Conservation (phyloP, 2,329 filamentous ascomycete species). For the Aspergillus sp. region DNA sequence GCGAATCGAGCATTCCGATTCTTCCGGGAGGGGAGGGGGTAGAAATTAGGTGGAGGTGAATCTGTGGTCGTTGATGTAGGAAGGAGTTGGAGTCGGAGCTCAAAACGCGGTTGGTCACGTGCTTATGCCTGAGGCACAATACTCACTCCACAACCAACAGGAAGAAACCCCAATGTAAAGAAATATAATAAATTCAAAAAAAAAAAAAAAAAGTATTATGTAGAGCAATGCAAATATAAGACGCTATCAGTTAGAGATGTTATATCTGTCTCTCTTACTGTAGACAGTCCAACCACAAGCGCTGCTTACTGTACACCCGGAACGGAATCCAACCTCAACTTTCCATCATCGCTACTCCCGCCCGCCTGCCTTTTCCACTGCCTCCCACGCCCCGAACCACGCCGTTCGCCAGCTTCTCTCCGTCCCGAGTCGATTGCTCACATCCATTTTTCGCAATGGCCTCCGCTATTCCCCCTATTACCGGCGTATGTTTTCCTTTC, state of each 20-base stretch:
- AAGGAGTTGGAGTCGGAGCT: constrained; percentile 2
- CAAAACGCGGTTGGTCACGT: constrained; percentile 19
- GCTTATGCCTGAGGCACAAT: constrained; percentile 12
- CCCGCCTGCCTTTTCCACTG: constrained; percentile 15
- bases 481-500: constrained; percentile 37
- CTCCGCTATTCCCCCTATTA: constrained; percentile 39
- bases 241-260: not conserved
- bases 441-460: constrained; percentile 31
- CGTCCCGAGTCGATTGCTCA: constrained; percentile 11
- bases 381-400: constrained; percentile 15
- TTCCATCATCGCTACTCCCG: constrained; percentile 17
- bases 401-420: constrained; percentile 15
- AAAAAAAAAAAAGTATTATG: no score
- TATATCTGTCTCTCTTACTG: not conserved
- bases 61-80: constrained; percentile 5
- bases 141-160: no score
- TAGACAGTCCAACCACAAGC: constrained; percentile 22
- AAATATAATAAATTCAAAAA: no score
- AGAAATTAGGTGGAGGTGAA: not conserved
- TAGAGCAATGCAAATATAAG: not conserved
- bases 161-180: no score
- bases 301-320: constrained; percentile 28
- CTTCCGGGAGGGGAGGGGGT: not conserved
- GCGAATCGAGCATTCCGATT: constrained; percentile 24
- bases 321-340: constrained; percentile 25